phyloP scores from a whole-genome alignment of 2,329 filamentous ascomycete genomes.

The Aureobasidium sp. region DNA sequence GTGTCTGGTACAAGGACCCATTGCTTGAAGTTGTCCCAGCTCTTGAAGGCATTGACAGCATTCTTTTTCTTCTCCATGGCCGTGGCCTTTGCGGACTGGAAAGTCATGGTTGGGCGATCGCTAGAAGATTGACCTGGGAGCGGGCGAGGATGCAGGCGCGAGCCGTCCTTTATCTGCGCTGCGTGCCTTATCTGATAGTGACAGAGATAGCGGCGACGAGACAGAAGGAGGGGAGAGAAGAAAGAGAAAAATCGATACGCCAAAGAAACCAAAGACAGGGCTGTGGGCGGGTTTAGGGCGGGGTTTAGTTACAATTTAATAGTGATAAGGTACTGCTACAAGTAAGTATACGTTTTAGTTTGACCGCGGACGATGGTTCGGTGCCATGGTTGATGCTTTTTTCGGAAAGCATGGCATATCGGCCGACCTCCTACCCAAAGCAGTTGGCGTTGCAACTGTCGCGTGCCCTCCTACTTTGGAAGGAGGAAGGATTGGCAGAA shows the following conservation, averaged over 20 bases:
- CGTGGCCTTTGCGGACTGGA: conserved; percentile 4
- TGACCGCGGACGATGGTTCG: conserved; percentile 1
- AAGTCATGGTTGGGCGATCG: conserved; percentile 1
- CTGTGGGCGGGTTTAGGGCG: background rate
- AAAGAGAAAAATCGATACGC: background rate
- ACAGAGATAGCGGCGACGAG: conserved; percentile 10
- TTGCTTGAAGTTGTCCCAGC: conserved; percentile 21
- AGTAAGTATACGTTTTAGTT: conserved; percentile 10
- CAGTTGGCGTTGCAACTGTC: conserved; percentile 7
- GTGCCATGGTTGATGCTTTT: conserved; percentile 9
- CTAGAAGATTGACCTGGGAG: background rate
- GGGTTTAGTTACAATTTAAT: background rate
- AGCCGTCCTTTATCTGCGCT: conserved; percentile 10
- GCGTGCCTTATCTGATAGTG: conserved; percentile 12
- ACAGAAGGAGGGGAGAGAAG: background rate
- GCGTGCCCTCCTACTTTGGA: conserved; percentile 2
- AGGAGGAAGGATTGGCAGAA: background rate
- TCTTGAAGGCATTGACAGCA: conserved; percentile 19
- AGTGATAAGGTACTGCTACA: background rate
- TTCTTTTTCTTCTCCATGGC: conserved; percentile 18
- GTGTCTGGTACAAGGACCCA: conserved; percentile 23
- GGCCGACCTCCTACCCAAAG: conserved; percentile 9
- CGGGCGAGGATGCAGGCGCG: background rate
- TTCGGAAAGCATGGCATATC: background rate
- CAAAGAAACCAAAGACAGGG: background rate